Conservation (phyloP, 208 protist species). For the Sergeia podlipaevii region DNA sequence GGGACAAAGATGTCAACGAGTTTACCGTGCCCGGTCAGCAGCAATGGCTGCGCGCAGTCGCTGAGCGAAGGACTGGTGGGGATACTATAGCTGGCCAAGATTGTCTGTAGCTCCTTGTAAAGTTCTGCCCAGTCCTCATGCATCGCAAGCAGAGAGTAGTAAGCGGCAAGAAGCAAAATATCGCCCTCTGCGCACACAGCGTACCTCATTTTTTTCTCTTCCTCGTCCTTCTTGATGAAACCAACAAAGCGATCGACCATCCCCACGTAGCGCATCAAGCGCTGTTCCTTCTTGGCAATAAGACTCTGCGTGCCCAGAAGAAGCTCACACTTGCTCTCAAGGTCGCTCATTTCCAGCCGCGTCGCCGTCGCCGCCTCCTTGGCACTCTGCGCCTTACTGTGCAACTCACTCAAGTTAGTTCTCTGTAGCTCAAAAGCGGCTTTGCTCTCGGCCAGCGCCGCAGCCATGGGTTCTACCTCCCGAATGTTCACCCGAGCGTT, state of each 20-base stretch:
- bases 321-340: conserved; percentile 14
- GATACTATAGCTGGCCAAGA: conserved; percentile 23
- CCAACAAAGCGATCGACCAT: conserved; percentile 64
- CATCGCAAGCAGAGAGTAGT: conserved; percentile 46
- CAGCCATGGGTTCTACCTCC: conserved; percentile 13
- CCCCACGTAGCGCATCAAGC: conserved; percentile 43
- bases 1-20: conserved; percentile 37
- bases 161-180: conserved; percentile 60
- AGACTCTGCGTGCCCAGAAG: conserved; percentile 15
- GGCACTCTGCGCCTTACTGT: conserved; percentile 10
- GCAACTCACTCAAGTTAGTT: too few species aligned
- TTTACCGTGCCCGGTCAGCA: conserved; percentile 45
- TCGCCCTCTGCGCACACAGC: conserved; percentile 45
- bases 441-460: conserved; percentile 15
- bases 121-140: conserved; percentile 7
- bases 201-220: conserved; percentile 14
- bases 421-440: conserved; percentile 18
- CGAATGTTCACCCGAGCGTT: conserved; percentile 13
- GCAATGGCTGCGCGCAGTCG: too few species aligned
- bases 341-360: conserved; percentile 6
- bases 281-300: conserved; percentile 22
- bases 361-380: conserved; percentile 6
- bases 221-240: conserved; percentile 23
- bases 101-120: conserved; percentile 17
- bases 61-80: conserved; percentile 19